Evolutionary conservation across 176 grass and related monocot genomes (phyloP), one percentile per base, ranked within the genome.

Genomic region (Rhynchospora breviuscula): DNA sequence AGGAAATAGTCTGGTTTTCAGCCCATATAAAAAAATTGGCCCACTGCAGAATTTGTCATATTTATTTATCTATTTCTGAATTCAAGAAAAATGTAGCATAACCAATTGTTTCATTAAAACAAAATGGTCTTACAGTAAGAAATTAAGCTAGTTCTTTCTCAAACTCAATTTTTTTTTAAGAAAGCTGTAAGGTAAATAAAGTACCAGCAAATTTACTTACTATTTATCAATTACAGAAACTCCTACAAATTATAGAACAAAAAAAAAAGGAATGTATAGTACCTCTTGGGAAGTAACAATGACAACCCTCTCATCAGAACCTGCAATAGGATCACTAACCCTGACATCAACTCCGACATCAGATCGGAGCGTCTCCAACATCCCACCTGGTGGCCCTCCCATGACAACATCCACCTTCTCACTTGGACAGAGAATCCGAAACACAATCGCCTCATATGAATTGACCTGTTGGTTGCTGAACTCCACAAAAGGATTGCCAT

Each of bases 391-490:
- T 3, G 81, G 13, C 5, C 49, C 63, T 88, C 85, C 92, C 71
- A 91, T 66, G 77, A 95, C 84, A 79, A 82, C 86, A 47, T 85
- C 87, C 78, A 89, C 91, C 84, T 95, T 98, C 60, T 95, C 87
- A 85, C 81, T 91, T 74, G 95, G 95, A 86, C 95, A 98, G 64
- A 98, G 93, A 85, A 98, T 98, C 87, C 95, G 85, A 78, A 98
- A 98, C 82, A 98, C 48, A 58, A 98, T 89, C 22, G 89, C 91
- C 74, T 98, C 93, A 6, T 64, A 86, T 11, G 74, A 78, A 61
- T 92, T 49, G 62, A 92, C 88, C 49, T 84, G 69, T 72, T 88
- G 91, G 49, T 91, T 89, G 63, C 81, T 91, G 63, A 81, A 54
- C 80, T 88, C 85, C n/a, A 14, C 11, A 82, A 49, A 65, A 81